Base-by-base conservation (phyloP, 352 stramenopile species). In the Globisporangium barbulae region DNA sequence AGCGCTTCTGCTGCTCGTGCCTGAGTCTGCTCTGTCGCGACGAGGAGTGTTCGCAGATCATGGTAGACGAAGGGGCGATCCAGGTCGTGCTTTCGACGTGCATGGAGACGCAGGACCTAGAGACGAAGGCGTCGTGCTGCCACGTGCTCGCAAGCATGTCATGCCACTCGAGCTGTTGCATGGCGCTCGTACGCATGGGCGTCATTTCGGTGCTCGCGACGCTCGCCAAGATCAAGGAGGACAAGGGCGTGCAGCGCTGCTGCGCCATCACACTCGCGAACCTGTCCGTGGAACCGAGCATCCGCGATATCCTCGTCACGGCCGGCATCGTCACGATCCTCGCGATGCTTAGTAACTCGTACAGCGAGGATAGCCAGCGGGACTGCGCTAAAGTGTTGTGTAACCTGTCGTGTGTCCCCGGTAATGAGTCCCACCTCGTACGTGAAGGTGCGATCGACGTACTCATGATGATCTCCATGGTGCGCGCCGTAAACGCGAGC, bases 391-490 rank as follows among this genome's bases (percentile, higher is more conserved):
- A 82, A 52, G 75, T 91, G 3, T 49, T 94, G 5, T 91, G 80
- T 63, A 91, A 93, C 33, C 65, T 94, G 15, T 91, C 83, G 17
- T 84, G 64, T 44, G 72, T 91, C 5, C 49, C 61, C 0, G 83
- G 79, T 0, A 61, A 75, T 3, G 85, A 94, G 66, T 45, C 59
- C 12, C 57, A 64, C 7, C 70, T 94, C 0, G 82, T 90, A 19
- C 49, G 31, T 12, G 78, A 91, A 72, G 81, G 85, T 3, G 80
- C 83, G 0, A 68, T 94, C 5, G 68, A 62, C 5, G 82, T 89
- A 0, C 77, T 94, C 30, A 76, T 94, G 67, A 94, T 93, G 84
- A 88, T 94, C 49, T 79, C 69, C 41, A 88, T 91, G 75, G 82
- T 94, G 17, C 81, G 83, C 15, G 81, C 83, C 0, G 74, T 91